A percentile compares a stretch with the other conserved stretches of the same genome.
phyloP scores from a whole-genome alignment of 192 early-diverging fungal genomes.

The Cladochytrium replicatum region DNA sequence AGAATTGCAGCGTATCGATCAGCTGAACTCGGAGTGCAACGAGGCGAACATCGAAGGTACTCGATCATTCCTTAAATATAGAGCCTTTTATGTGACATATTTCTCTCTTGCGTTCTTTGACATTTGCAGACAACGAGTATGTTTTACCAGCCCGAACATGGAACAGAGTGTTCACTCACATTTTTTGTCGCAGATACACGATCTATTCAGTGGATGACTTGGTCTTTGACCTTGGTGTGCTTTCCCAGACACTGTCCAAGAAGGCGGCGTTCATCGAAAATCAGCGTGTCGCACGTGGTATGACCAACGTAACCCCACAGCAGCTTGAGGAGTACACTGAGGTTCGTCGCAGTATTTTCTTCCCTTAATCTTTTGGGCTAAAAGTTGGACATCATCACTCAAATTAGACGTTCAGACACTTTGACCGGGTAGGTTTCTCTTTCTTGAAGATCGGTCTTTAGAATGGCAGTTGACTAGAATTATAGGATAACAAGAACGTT shows the following conservation, averaged over 20 bases:
- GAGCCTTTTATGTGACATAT: conserved; percentile 1
- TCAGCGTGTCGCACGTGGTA: conserved; percentile 87
- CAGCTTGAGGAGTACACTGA: conserved; percentile 77
- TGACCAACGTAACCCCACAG: conserved; percentile 85
- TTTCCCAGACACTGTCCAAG: conserved; percentile 56
- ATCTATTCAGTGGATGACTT: conserved; percentile 87
- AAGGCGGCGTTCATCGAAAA: conserved; percentile 80
- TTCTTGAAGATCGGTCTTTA: too few species aligned
- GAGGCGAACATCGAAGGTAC: conserved; percentile 75
- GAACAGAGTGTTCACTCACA: too few species aligned
- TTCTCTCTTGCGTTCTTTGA: neutral
- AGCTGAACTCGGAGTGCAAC: conserved; percentile 54
- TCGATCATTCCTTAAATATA: too few species aligned
- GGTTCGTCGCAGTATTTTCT: conserved; percentile 4
- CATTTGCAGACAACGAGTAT: conserved; percentile 20
- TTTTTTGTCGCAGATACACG: conserved; percentile 65
- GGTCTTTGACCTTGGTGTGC: conserved; percentile 69
- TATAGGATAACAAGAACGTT: too few species aligned
- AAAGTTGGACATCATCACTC: conserved; percentile 7
- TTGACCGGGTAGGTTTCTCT: too few species aligned
- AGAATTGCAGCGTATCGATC: conserved; percentile 37
- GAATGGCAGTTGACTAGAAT: too few species aligned
- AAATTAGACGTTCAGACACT: conserved; percentile 79
- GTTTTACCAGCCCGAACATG: neutral
- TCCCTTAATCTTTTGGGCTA: neutral